Evolutionary conservation across 106 monocot genomes (phyloP), one percentile per base, ranked within the genome.

Genomic region (Dioscorea dumetorum): DNA sequence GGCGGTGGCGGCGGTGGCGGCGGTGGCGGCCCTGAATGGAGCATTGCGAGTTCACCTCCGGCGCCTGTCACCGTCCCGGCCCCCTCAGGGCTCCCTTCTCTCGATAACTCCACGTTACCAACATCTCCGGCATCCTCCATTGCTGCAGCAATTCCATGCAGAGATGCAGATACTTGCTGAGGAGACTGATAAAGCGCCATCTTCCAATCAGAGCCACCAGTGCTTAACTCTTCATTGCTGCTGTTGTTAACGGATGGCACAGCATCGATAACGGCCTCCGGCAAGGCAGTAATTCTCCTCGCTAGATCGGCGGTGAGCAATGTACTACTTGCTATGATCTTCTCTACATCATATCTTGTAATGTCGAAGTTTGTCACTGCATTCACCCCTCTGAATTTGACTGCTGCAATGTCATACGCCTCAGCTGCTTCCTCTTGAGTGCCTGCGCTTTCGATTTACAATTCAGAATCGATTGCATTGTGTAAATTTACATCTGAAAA

Each of bases 401-500:
- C 90, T 3, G 94, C 94, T 8, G 94, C 94, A 11, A 94, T 58
- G 64, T 94, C 94, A 49, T 94, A 90, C 0, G 94, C 94, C 67
- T 94, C 99, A 16, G 93, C 99, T 10, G 99, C 99, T 78, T 99
- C 99, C 71, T 99, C 99, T 57, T 99, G 99, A 18, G 99, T 99
- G 59, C 90, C 99, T 99, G 84, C 9, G 23, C 21, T 13, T 54
- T 54, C 28, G 41, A 41, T 41, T 41, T 41, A 41, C 41, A 41
- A 10, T 41, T 41, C 41, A 41, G 10, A 41, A 41, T 41, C 6
- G 10, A 41, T 10, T 41, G 41, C 41, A 41, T 41, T 41, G 10
- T 10, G 0, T 41, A 0, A 8, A 41, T 41, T 41, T 41, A 41
- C 6, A 41, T 41, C 41, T 41, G 41, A 41, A 41, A 41, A 41